Percentiles rank a stretch among this genome's conserved stretches.
Evolutionary conservation across 805 yeast species (phyloP).

Genomic region (Teunomyces tritomae): DNA sequence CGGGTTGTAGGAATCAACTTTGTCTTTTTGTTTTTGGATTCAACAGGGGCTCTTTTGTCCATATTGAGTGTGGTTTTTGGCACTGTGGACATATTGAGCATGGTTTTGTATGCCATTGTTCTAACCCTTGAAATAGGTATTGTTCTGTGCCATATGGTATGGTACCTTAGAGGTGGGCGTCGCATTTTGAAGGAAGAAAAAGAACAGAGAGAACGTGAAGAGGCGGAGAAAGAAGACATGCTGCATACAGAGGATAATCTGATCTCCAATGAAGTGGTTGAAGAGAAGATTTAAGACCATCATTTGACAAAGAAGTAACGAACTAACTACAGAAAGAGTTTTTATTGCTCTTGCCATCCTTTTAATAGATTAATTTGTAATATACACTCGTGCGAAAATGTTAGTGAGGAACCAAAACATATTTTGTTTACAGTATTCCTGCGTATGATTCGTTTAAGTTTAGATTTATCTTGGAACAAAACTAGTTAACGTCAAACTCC

Average conservation of each 20-base stretch:
- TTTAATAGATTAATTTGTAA: not conserved
- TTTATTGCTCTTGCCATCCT: too few relatives aligned
- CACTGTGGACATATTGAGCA: conserved; percentile 73
- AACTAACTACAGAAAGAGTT: too few relatives aligned
- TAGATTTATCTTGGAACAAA: not conserved
- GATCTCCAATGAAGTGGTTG: not conserved
- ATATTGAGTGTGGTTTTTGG: conserved; percentile 57
- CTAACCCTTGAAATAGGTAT: conserved; percentile 77
- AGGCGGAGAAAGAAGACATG: not conserved
- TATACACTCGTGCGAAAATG: not conserved
- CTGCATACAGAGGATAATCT: not conserved
- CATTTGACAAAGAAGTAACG: too few relatives aligned
- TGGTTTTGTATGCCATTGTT: conserved; percentile 70
- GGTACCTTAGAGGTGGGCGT: conserved; percentile 50
- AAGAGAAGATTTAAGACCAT: not conserved
- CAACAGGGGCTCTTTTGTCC: conserved; percentile 77
- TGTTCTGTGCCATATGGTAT: conserved; percentile 62
- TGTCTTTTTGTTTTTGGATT: conserved; percentile 70
- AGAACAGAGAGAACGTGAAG: conserved; percentile 3
- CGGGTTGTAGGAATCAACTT: conserved; percentile 88
- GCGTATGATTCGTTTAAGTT: not conserved
- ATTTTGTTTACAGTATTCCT: not conserved
- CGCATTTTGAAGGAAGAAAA: conserved; percentile 24
- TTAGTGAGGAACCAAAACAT: too few relatives aligned
- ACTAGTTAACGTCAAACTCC: not conserved